Base-by-base conservation (phyloP, 345 rosid species). In the Corymbia maculata region DNA sequence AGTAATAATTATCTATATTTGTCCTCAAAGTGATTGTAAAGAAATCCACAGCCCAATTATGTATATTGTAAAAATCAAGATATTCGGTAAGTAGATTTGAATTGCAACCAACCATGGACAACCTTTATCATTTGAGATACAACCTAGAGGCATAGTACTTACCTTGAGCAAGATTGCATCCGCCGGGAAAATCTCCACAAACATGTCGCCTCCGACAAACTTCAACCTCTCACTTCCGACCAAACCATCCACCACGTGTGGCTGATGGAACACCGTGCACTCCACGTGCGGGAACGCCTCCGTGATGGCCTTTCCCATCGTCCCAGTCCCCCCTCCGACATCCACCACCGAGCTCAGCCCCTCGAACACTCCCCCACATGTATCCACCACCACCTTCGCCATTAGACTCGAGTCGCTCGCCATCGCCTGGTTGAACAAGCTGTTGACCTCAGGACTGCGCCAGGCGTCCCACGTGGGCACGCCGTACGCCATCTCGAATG, bases 141-240 rank as follows among this genome's bases (percentile, higher is more conserved):
- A 68, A 32, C 22, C 15, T 68, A 16, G 79, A 15, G 44, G 42
- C 28, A 10, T 80, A 10, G 26, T 42, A 49, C 8, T 86, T 88
- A 90, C 93, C 94, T 91, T 91, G 1, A 93, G 30, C 4, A 91
- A 2, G 45, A 91, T 2, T 68, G 88, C 89, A 82, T 93, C 88
- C 9, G 91, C 93, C 1, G 91, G 22, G 9, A 93, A 91, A 57
- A 93, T 59, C 8, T 53, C 51, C 36, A 70, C 53, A 64, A 92
- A 88, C 94, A 93, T 90, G 85, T 92, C 88, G 5, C 94, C 93
- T 51, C 51, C 91, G 51, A 91, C 70, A 79, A 52, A 93, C 28
- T 85, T 90, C 89, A 92, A 61, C 82, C 90, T 91, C 5, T 44
- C 45, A 9, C 26, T 49, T 4, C 87, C 92, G 45, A 86, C 57